These are phyloP conservation scores for Cryptococcus wingfieldii DNA, from an alignment of 1,284 basidiomycete species.

Conservation along the genomic window DNA sequence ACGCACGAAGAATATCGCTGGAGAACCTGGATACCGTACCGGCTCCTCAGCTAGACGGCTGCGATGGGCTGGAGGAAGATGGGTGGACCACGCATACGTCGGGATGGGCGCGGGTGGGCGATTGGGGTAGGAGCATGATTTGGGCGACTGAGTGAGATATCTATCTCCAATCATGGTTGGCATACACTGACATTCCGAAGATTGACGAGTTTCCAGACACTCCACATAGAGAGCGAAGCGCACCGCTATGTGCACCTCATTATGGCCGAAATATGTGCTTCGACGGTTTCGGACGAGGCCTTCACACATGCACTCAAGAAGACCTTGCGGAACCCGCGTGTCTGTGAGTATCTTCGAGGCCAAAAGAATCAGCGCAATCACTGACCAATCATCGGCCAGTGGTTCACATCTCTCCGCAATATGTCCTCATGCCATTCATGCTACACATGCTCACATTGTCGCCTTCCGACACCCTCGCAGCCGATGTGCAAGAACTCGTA, in stretches of 20 bases:
- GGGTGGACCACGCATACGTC: slow-evolving; percentile 23
- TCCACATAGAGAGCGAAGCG: slow-evolving; percentile 35
- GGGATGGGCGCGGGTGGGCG: slow-evolving; percentile 22
- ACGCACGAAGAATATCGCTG: slow-evolving; percentile 32
- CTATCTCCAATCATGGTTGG: neutral
- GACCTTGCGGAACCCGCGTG: slow-evolving; percentile 19
- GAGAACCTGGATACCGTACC: slow-evolving; percentile 19
- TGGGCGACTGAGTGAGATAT: slow-evolving; percentile 38
- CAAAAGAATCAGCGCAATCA: neutral
- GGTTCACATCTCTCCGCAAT: slow-evolving; percentile 16
- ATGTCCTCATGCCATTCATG: slow-evolving; percentile 20
- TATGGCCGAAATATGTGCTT: slow-evolving; percentile 25
- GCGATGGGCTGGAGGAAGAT: slow-evolving; percentile 1
- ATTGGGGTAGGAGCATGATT: slow-evolving; percentile 16
- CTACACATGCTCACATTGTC: slow-evolving; percentile 12
- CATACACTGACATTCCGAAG: slow-evolving; percentile 6
- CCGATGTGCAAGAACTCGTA: slow-evolving; percentile 2
- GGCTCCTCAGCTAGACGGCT: slow-evolving; percentile 5
- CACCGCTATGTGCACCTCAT: slow-evolving; percentile 25
- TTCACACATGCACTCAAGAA: slow-evolving; percentile 12
- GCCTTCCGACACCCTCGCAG: neutral
- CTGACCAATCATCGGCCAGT: slow-evolving; percentile 13
- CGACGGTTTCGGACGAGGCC: neutral
- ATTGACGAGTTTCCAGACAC: slow-evolving; percentile 33
- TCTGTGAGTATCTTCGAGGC: slow-evolving; percentile 11